phyloP scores from a whole-genome alignment of 2,329 filamentous ascomycete species.

The Diaporthe amygdali region DNA sequence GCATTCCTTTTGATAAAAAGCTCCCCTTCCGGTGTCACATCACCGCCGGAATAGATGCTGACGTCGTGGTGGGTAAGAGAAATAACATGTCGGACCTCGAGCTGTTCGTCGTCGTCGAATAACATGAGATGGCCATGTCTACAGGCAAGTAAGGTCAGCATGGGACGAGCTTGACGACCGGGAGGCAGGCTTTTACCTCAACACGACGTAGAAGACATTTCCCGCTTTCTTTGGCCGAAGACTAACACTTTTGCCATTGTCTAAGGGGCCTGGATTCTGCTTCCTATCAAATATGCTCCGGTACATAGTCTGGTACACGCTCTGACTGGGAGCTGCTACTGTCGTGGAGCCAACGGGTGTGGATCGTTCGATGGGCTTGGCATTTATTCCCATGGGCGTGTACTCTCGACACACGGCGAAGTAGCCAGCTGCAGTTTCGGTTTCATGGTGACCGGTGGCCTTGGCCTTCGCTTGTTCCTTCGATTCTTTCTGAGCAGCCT shows the following conservation, averaged over 20 bases:
- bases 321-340: conserved; percentile 81
- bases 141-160: conserved; percentile 22
- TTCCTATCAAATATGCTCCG: conserved; percentile 92
- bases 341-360: conserved; percentile 79
- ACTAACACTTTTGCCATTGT: conserved; percentile 52
- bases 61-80: conserved; percentile 88
- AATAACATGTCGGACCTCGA: conserved; percentile 95
- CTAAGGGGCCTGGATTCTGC: conserved; percentile 50
- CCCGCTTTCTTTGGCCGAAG: conserved; percentile 69
- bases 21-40: conserved; percentile 84
- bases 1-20: conserved; percentile 95
- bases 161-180: neutral
- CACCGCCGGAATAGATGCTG: conserved; percentile 82
- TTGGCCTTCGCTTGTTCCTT: conserved; percentile 66
- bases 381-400: conserved; percentile 88
- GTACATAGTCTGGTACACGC: conserved; percentile 99
- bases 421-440: conserved; percentile 86
- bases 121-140: conserved; percentile 97
- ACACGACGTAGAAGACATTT: conserved; percentile 91
- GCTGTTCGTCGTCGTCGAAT: conserved; percentile 92
- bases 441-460: conserved; percentile 56
- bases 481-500: conserved; percentile 61
- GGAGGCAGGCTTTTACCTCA: conserved; percentile 65
- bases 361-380: conserved; percentile 85
- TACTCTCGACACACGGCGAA: conserved; percentile 96